Conservation (phyloP, 1,284 basidiomycete species). For the Coriolopsis trogii region DNA sequence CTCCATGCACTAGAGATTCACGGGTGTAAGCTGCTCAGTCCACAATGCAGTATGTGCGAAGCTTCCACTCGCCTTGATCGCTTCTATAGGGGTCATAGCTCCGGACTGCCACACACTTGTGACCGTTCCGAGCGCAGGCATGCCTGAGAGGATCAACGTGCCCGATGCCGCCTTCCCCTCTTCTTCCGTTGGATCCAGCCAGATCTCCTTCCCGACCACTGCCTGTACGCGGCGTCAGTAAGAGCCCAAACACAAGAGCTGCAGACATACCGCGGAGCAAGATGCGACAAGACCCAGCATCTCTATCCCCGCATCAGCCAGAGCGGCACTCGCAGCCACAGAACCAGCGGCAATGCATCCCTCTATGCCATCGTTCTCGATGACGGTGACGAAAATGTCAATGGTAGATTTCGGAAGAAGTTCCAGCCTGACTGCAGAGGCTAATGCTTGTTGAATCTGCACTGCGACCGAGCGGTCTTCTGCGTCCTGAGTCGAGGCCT, state of each 20-base stretch:
- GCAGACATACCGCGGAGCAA: conserved; percentile 73
- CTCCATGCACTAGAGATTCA: conserved; percentile 59
- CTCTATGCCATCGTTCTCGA: conserved; percentile 90
- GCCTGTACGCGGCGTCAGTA: conserved; percentile 45
- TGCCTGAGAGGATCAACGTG: conserved; percentile 73
- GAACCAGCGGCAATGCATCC: conserved; percentile 83
- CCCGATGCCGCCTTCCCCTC: conserved; percentile 64
- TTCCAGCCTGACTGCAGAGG: conserved; percentile 86
- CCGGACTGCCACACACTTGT: conserved; percentile 86
- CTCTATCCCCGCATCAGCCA: conserved; percentile 89
- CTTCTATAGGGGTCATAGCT: conserved; percentile 50
- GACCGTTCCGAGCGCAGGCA: conserved; percentile 89
- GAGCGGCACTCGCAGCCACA: conserved; percentile 87
- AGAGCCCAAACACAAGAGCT: background rate
- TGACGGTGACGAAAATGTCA: conserved; percentile 89
- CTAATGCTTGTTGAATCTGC: conserved; percentile 85
- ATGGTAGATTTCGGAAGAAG: conserved; percentile 92
- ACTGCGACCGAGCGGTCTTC: conserved; percentile 87
- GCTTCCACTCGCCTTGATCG: conserved; percentile 51
- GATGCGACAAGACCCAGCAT: conserved; percentile 84
- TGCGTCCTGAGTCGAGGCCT: conserved; percentile 78
- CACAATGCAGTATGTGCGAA: background rate
- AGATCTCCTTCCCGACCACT: conserved; percentile 53
- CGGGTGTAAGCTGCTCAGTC: conserved; percentile 1
- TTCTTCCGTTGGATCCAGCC: conserved; percentile 80